Base-by-base conservation (phyloP, 192 early-diverging fungal genomes). In the Glomus cerebriforme region DNA sequence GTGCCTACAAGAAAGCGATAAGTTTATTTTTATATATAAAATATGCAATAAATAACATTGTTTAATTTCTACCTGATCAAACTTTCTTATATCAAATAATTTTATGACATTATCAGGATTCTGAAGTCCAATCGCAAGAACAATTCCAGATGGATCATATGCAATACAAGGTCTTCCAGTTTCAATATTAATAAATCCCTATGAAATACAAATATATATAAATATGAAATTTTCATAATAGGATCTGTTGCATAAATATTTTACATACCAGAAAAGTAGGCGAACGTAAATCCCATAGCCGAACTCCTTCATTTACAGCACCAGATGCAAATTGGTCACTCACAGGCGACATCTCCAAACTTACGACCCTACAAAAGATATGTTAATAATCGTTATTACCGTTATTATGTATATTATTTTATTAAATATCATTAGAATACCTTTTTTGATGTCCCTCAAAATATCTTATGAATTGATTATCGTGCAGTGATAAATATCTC, bases 381-480 rank as follows among this genome's bases (percentile, higher is more conserved):
- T n/a, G n/a, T n/a, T n/a, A 13, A 45, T 4, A 27, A 27, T 45
- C 19, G 47, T 29, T 24, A 15, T 10, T 73, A 26, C 15, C 7
- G 15, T 29, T 73, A 19, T 54, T 27, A 31, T 26, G 54, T 49
- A 31, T 24, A 35, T 29, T 58, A 31, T 49, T 2, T 17, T 1
- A 37, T 67, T 19, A 22, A 34, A 19, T 54, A 43, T 43, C 39
- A 43, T 43, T 9, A 54, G 13, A 79, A 54, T 87, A 93, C 93
- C 82, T 88, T 67, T 83, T 87, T 37, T 82, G 88, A 80, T 99
- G 98, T 2, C 96, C 98, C 27, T 86, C 86, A 86, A 99, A 99
- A 82, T 99, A 99, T 39, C 92, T 85, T 45, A 99, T 87, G 79
- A 93, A 99, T 83, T 93, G 92, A 85, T 99, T 99, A 47, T 96